phyloP scores from a whole-genome alignment of 495 filamentous ascomycete species.

The Glarea lozoyensis region DNA sequence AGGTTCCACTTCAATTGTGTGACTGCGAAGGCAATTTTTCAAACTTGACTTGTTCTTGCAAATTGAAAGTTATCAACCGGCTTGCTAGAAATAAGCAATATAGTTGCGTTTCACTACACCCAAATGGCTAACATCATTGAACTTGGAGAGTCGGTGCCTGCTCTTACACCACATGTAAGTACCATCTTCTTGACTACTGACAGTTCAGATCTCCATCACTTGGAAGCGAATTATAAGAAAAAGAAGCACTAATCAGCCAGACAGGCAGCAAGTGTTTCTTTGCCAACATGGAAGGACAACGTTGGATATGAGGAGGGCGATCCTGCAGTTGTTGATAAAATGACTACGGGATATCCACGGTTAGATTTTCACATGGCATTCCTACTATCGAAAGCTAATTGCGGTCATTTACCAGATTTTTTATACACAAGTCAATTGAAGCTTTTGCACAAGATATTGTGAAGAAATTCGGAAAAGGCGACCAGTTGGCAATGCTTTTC shows the following conservation, averaged over 20 bases:
- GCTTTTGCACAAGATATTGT: slow-evolving; percentile 61
- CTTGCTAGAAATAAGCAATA: too few species aligned
- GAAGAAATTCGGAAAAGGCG: slow-evolving; percentile 48
- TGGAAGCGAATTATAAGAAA: too few species aligned
- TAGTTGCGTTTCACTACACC: too few species aligned
- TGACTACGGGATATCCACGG: slow-evolving; percentile 89
- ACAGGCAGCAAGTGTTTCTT: slow-evolving; percentile 93
- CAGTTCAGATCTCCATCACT: too few species aligned
- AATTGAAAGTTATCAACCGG: too few species aligned
- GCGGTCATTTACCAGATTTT: slow-evolving; percentile 53
- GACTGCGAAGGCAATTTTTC: too few species aligned
- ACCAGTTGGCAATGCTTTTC: slow-evolving; percentile 70
- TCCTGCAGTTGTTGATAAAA: slow-evolving; percentile 71
- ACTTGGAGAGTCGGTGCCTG: slow-evolving; percentile 50
- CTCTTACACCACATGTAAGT: slow-evolving; percentile 53
- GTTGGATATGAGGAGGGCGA: slow-evolving; percentile 90
- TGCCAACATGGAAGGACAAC: slow-evolving; percentile 88
- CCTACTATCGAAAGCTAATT: slow-evolving; percentile 2
- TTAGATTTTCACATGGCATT: slow-evolving; percentile 23
- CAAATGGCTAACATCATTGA: too few species aligned
- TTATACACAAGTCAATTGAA: slow-evolving; percentile 77
- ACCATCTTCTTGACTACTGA: too few species aligned
- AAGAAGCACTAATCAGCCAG: too few species aligned
- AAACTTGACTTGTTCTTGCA: too few species aligned
- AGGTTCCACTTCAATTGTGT: too few species aligned